Evolutionary conservation across 164 flowering plant genomes (phyloP), one percentile per base, ranked within the genome.

Genomic region (Sextonia rubra): DNA sequence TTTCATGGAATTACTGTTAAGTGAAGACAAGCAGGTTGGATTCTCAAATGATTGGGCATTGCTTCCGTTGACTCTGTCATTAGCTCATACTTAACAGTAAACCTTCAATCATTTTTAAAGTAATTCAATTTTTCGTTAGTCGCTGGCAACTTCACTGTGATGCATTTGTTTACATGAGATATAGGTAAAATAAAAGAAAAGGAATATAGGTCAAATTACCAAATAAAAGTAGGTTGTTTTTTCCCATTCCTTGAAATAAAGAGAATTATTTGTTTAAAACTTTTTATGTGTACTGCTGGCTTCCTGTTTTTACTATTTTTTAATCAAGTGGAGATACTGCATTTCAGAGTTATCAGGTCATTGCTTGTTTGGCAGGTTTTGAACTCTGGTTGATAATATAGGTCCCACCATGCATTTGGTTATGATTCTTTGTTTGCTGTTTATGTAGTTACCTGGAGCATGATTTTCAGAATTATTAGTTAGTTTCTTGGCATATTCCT

Each of bases 361-460:
- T 30, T 64, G 67, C 22, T 25, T 64, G 20, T 14, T 17, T 17
- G 20, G 32, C 32, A 5, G 27, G 14, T 64, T 30, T 29, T 64
- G 7, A 15, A 17, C 23, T 64, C 20, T 64, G 9, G 27, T 64
- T 64, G 37, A 12, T 64, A 64, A 47, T 64, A 6, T 18, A 64
- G 67, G 27, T 24, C 29, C 3, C 25, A 23, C 22, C 27, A 22
- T 24, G 27, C 14, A 23, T 23, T 4, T 18, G 23, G 6, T 32
- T 64, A 9, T 64, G 20, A 27, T 26, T 27, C 20, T 27, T 17
- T 64, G 44, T 64, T 73, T 63, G 66, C 67, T 70, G 29, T 22
- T 69, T 37, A 37, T 37, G 44, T 37, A 25, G 22, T 9, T 63
- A 2, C 22, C 49, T 18, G 52, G 23, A 44, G 20, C 2, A n/a